Evolutionary conservation across 2,329 filamentous ascomycete species (phyloP).

Genomic region (Fusarium fracticaudum): DNA sequence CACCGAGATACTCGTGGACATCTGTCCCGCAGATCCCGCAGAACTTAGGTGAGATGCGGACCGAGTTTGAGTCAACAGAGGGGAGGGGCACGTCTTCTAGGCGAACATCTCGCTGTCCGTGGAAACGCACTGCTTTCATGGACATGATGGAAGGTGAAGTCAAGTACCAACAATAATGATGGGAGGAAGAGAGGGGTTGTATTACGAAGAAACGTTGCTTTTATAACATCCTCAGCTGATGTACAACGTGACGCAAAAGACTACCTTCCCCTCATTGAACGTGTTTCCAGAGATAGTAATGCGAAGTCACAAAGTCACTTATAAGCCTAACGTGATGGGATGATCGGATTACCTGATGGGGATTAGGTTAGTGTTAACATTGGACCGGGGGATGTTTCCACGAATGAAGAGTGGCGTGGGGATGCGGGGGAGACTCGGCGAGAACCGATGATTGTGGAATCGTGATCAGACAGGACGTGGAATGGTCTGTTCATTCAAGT

Average conservation of each 20-base stretch:
- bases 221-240: neutral
- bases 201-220: neutral
- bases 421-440: neutral
- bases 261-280: constrained; percentile 3
- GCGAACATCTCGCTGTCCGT: constrained; percentile 5
- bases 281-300: constrained; percentile 15
- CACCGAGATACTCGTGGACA: constrained; percentile 17
- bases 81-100: neutral
- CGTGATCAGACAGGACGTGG: neutral
- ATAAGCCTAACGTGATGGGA: neutral
- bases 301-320: constrained; percentile 18
- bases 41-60: constrained; percentile 1
- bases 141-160: neutral
- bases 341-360: constrained; percentile 6
- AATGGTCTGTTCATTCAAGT: neutral
- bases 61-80: neutral
- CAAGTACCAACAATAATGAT: neutral
- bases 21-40: constrained; percentile 21
- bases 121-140: constrained; percentile 11
- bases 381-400: neutral
- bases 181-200: neutral
- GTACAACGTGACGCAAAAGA: constrained; percentile 6
- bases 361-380: constrained; percentile 2
- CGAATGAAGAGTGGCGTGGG: neutral
- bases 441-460: neutral